phyloP scores from a whole-genome alignment of 495 filamentous ascomycete species.

The Penicillium antarcticum region DNA sequence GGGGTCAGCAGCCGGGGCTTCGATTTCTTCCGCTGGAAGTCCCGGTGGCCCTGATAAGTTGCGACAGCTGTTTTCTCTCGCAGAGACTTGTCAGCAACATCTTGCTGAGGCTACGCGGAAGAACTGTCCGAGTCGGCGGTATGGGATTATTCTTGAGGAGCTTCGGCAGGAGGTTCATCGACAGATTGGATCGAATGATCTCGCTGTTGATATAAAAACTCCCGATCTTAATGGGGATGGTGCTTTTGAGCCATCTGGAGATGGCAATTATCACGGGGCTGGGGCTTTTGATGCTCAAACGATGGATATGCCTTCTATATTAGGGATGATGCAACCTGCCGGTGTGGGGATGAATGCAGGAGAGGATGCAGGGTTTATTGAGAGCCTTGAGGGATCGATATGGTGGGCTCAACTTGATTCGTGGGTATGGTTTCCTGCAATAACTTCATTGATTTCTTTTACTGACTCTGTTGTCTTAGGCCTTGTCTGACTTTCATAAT shows the following conservation, averaged over 20 bases:
- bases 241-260: neutral
- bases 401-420: constrained; percentile 38
- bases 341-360: neutral
- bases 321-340: neutral
- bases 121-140: constrained; percentile 51
- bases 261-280: neutral
- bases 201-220: neutral
- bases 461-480: constrained; percentile 5
- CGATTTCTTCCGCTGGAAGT: constrained; percentile 18
- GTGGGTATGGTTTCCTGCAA: constrained; percentile 22
- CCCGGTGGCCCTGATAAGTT: constrained; percentile 20
- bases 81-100: constrained; percentile 45
- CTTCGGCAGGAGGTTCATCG: constrained; percentile 40
- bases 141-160: constrained; percentile 49
- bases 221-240: constrained; percentile 4
- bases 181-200: constrained; percentile 27
- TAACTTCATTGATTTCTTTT: neutral
- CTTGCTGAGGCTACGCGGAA: constrained; percentile 46
- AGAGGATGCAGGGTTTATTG: constrained; percentile 16
- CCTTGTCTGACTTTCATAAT: constrained; percentile 26
- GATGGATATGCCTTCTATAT: constrained; percentile 6
- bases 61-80: constrained; percentile 36
- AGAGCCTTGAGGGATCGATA: constrained; percentile 29
- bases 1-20: constrained; percentile 4
- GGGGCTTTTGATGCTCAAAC: constrained; percentile 13